Evolutionary conservation across 1,284 basidiomycete species (phyloP), one percentile per base, ranked within the genome.

Genomic region (Cutaneotrichosporon cutaneum): DNA sequence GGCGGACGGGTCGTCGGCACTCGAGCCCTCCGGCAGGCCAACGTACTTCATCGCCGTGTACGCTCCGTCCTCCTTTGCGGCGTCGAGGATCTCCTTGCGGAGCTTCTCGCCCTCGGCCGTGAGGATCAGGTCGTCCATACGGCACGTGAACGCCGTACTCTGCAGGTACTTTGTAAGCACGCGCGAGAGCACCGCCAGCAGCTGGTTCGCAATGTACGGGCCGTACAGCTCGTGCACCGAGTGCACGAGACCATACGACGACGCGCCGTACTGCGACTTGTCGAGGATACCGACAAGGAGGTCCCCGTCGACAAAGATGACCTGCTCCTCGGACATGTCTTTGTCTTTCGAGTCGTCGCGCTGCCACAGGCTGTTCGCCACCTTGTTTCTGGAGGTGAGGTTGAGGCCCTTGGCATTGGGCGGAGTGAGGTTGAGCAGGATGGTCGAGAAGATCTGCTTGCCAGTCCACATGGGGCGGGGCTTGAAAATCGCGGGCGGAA

Each of bases 161-260:
- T 99, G 95, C 54, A 99, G 83, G 81, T 92, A 98, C 77, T 97
- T 98, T 59, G 96, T 98, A 79, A 99, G 93, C 51, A 98, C 82
- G 58, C 96, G 87, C 75, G 91, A 92, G 64, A 99, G 85, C 65
- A 98, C 89, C 59, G 94, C 93, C 39, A 99, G 87, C 10, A 99
- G 85, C 72, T 89, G 88, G 58, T 94, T 96, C 10, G 96, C 95
- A 21, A 87, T 82, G 65, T 90, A 88, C 13, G 94, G 83, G 5
- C 96, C 95, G 77, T 98, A 99, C n/a, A 99, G 83, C 75, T 99
- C 96, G 79, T 95, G 94, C n/a, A 96, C 90, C 1, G 96, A 96
- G 78, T 99, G 96, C 18, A 99, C 92, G 47, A 99, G 85, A 79
- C 96, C 96, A 76, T 90, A 99, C 8, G 96, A 90, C 0, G 91